Percentiles rank a stretch among this genome's conserved stretches.
Conservation (phyloP, 2,329 filamentous ascomycete species). For the Emmonsia crescens region DNA sequence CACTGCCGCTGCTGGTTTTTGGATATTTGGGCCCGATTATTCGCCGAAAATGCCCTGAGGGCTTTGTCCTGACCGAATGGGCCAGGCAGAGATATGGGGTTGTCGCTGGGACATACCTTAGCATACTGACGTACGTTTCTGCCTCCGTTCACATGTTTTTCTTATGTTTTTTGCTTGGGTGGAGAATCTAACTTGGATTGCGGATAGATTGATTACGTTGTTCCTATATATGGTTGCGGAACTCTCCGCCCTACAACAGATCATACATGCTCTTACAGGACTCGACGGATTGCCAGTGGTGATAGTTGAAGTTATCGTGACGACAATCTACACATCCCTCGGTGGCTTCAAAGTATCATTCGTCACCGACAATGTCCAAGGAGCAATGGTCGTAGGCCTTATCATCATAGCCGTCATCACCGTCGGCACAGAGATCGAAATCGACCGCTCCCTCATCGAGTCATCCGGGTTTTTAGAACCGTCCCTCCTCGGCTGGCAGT, state of each 20-base stretch:
- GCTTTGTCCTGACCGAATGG: conserved; percentile 79
- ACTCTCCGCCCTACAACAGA: conserved; percentile 69
- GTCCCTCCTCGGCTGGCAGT: conserved; percentile 68
- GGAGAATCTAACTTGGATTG: conserved; percentile 4
- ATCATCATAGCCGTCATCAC: conserved; percentile 67
- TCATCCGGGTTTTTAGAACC: conserved; percentile 58
- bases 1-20: conserved; percentile 64
- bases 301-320: conserved; percentile 66
- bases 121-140: conserved; percentile 52
- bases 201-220: conserved; percentile 54
- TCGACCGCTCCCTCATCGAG: conserved; percentile 57
- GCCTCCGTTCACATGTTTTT: background rate
- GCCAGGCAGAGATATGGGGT: conserved; percentile 66
- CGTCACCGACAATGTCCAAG: conserved; percentile 72
- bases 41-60: conserved; percentile 66
- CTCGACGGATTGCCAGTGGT: conserved; percentile 63
- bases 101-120: conserved; percentile 60
- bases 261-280: conserved; percentile 62
- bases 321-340: conserved; percentile 72
- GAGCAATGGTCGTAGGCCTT: conserved; percentile 62
- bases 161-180: background rate
- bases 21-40: conserved; percentile 66
- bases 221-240: conserved; percentile 84
- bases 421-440: conserved; percentile 63
- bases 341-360: conserved; percentile 79